A percentile compares a stretch with the other conserved stretches of the same genome.
Conservation (phyloP, 2,329 filamentous ascomycete genomes). For the Lecanicillium sp. region DNA sequence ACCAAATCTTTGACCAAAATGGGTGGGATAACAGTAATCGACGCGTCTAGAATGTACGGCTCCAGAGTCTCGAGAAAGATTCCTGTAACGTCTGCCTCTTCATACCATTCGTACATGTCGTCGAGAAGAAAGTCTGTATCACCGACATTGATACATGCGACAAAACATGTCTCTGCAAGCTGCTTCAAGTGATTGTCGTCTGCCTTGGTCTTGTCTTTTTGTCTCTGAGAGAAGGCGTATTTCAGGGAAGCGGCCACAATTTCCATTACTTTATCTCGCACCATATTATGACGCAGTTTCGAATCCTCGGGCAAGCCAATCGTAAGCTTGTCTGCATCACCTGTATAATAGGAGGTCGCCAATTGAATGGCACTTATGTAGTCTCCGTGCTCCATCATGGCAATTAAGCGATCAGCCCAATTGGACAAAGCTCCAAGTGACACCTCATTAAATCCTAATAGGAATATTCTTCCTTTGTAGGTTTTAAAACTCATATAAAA, state of each 20-base stretch:
- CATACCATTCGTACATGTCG: constrained; percentile 83
- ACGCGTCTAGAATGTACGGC: constrained; percentile 73
- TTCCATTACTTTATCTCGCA: constrained; percentile 81
- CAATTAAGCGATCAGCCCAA: constrained; percentile 89
- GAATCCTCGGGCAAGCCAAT: constrained; percentile 87
- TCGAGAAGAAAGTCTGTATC: constrained; percentile 84
- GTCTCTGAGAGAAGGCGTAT: constrained; percentile 69
- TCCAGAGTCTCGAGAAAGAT: constrained; percentile 86
- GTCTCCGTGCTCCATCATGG: constrained; percentile 94
- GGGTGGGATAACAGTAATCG: constrained; percentile 69
- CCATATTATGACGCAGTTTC: constrained; percentile 64
- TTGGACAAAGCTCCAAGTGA: constrained; percentile 90
- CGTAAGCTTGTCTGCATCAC: constrained; percentile 86
- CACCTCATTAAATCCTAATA: constrained; percentile 89
- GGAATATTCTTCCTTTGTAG: constrained; percentile 88
- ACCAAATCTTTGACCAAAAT: constrained; percentile 81
- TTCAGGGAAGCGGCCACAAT: constrained; percentile 89
- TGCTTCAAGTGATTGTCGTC: constrained; percentile 60
- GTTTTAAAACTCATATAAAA: constrained; percentile 97
- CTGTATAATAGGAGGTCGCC: constrained; percentile 86
- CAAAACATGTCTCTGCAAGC: constrained; percentile 74
- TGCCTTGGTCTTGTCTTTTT: constrained; percentile 34
- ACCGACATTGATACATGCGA: constrained; percentile 68
- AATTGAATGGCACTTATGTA: constrained; percentile 86
- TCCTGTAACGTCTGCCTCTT: constrained; percentile 62